phyloP scores from a whole-genome alignment of 208 protist genomes.

The Acanthamoeba royreba region DNA sequence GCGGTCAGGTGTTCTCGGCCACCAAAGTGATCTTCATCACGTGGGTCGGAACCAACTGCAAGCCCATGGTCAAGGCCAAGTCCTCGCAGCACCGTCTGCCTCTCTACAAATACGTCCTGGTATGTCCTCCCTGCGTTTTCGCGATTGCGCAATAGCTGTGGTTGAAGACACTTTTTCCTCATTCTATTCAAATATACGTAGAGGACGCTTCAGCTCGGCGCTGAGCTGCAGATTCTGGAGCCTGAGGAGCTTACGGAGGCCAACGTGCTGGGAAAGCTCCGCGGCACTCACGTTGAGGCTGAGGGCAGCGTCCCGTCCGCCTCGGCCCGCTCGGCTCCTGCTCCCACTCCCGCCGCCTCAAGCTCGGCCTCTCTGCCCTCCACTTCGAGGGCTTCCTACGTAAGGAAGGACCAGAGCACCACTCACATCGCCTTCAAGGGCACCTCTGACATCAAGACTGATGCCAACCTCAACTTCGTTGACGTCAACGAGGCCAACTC shows the following conservation, averaged over 20 bases:
- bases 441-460: not conserved
- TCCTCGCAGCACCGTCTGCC: constrained; percentile 5
- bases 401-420: not conserved
- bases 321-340: not conserved
- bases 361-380: not conserved
- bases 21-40: constrained; percentile 47
- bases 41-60: constrained; percentile 43
- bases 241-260: constrained; percentile 7
- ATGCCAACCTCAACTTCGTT: not conserved
- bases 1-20: not conserved
- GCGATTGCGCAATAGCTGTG: too few relatives aligned
- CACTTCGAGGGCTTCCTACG: not conserved
- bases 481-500: not conserved
- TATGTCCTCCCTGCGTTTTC: not conserved
- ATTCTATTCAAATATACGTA: not conserved
- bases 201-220: not conserved
- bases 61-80: constrained; percentile 43
- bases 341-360: not conserved
- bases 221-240: not conserved
- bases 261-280: not conserved
- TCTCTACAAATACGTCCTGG: constrained; percentile 30
- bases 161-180: not conserved
- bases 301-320: not conserved
- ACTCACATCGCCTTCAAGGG: not conserved
- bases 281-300: constrained; percentile 4